phyloP scores from a whole-genome alignment of 2,329 filamentous ascomycete species.

The Xylaria multiplex region DNA sequence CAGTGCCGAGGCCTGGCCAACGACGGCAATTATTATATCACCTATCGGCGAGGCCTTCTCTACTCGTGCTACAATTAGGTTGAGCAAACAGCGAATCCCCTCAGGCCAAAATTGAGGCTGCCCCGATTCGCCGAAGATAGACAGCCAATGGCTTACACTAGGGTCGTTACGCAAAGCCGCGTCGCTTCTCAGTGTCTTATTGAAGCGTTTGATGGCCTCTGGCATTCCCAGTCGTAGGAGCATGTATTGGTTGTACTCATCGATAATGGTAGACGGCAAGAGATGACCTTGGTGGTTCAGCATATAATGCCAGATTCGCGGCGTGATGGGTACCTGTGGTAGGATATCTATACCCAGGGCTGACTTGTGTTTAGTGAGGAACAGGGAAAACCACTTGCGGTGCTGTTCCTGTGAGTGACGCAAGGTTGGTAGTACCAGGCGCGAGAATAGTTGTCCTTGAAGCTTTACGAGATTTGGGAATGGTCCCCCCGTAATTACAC shows the following conservation, averaged over 20 bases:
- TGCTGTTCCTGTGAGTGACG: conserved; percentile 30
- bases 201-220: conserved; percentile 11
- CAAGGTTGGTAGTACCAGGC: conserved; percentile 30
- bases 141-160: conserved; percentile 30
- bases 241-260: conserved; percentile 27
- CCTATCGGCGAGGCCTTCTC: conserved; percentile 13
- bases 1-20: conserved; percentile 25
- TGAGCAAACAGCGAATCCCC: conserved; percentile 10
- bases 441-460: conserved; percentile 26
- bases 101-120: neutral
- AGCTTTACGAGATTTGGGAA: conserved; percentile 21
- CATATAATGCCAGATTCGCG: conserved; percentile 23
- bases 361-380: conserved; percentile 30
- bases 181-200: conserved; percentile 14
- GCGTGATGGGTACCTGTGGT: conserved; percentile 28
- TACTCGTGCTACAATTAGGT: conserved; percentile 11
- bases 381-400: conserved; percentile 29
- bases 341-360: conserved; percentile 12
- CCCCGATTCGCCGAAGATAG: conserved; percentile 13
- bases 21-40: conserved; percentile 11
- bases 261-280: conserved; percentile 15
- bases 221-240: conserved; percentile 16
- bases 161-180: conserved; percentile 25
- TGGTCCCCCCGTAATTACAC: neutral
- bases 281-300: conserved; percentile 15